A percentile compares a stretch with the other conserved stretches of the same genome.
These are phyloP conservation scores for Zea luxurians DNA, from an alignment of 176 grass and related monocot species.

Conservation along the genomic window DNA sequence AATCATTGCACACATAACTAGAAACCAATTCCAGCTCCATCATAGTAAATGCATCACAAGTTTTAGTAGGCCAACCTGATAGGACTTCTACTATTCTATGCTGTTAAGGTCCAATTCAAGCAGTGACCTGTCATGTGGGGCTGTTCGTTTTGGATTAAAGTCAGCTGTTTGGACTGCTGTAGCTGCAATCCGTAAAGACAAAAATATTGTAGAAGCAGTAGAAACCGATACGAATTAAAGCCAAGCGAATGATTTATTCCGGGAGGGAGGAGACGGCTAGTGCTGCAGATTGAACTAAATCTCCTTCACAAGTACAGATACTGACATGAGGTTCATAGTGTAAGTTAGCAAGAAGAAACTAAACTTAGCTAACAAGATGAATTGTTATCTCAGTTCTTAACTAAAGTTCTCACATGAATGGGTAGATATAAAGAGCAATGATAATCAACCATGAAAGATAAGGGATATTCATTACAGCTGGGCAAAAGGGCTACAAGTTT, in stretches of 20 bases:
- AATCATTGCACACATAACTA: neutral
- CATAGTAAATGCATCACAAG: neutral
- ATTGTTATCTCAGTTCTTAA: neutral
- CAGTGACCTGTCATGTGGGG: too few relatives aligned
- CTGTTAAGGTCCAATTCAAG: neutral
- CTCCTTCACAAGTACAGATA: neutral
- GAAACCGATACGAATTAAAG: too few relatives aligned
- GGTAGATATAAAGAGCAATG: neutral
- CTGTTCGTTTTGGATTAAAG: too few relatives aligned
- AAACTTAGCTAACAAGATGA: neutral
- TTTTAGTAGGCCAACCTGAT: neutral
- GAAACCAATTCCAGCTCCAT: neutral
- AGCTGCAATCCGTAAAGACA: too few relatives aligned
- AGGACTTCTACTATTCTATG: neutral
- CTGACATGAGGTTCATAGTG: neutral
- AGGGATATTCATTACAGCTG: neutral
- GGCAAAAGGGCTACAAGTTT: neutral
- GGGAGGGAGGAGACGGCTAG: too few relatives aligned
- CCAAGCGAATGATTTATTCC: too few relatives aligned
- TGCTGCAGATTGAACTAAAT: neutral
- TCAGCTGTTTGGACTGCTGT: too few relatives aligned
- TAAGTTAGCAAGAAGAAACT: neutral
- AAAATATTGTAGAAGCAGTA: too few relatives aligned
- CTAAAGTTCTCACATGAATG: slow-evolving; percentile 7
- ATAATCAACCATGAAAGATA: slow-evolving; percentile 17